phyloP scores from a whole-genome alignment of 2,329 filamentous ascomycete species.

The Clarireedia homoeocarpa region DNA sequence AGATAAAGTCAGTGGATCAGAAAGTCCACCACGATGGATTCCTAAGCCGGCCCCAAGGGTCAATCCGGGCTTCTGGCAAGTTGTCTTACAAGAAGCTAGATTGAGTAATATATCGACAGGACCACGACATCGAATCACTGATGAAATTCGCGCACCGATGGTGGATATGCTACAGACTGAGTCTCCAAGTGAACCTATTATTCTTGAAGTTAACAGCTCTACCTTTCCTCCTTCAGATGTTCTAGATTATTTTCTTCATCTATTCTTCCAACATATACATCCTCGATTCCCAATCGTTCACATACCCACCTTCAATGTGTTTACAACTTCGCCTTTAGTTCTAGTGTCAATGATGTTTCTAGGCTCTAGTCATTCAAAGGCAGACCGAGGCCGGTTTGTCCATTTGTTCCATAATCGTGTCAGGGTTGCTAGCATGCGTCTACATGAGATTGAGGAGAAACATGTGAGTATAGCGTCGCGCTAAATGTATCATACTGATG shows the following conservation, averaged over 20 bases:
- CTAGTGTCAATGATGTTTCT: constrained; percentile 27
- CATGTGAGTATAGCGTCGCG: constrained; percentile 14
- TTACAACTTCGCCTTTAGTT: constrained; percentile 19
- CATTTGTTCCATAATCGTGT: constrained; percentile 24
- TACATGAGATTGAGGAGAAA: constrained; percentile 22
- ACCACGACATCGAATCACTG: constrained; percentile 18
- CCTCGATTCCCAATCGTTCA: constrained; percentile 24
- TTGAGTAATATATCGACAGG: constrained; percentile 11
- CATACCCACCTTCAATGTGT: constrained; percentile 25
- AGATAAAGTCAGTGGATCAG: constrained; percentile 18
- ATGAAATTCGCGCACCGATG: constrained; percentile 15
- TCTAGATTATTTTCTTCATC: constrained; percentile 24
- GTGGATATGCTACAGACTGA: constrained; percentile 11
- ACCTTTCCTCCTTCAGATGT: constrained; percentile 24
- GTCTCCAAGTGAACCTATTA: constrained; percentile 3
- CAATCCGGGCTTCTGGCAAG: constrained; percentile 23
- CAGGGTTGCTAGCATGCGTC: constrained; percentile 16
- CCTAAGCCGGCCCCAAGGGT: constrained; percentile 17
- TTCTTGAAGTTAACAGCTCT: constrained; percentile 17
- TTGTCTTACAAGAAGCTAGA: constrained; percentile 21
- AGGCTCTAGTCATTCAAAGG: constrained; percentile 23
- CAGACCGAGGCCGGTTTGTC: constrained; percentile 23
- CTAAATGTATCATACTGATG: constrained; percentile 4
- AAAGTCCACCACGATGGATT: constrained; percentile 9
- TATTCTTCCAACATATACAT: constrained; percentile 24